These are phyloP conservation scores for Beta corolliflora DNA, from an alignment of 179 eudicot species.

Conservation along the genomic window DNA sequence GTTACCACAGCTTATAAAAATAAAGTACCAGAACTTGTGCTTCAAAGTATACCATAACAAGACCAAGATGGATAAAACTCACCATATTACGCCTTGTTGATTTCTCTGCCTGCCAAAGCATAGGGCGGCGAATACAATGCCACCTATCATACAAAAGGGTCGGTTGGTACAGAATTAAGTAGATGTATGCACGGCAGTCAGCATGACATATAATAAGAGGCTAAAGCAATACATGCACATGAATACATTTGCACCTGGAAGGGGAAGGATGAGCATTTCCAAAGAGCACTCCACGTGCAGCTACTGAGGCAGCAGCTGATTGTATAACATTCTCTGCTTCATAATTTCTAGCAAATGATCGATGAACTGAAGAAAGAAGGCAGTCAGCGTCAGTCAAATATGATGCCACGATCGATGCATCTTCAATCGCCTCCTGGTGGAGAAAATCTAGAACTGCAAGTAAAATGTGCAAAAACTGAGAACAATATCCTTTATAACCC, in stretches of 20 bases:
- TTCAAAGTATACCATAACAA: background rate
- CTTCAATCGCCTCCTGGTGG: conserved; percentile 83
- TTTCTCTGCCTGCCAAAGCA: conserved; percentile 83
- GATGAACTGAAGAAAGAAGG: conserved; percentile 69
- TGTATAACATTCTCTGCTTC: conserved; percentile 76
- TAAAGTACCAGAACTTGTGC: background rate
- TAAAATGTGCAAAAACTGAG: background rate
- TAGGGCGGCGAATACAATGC: conserved; percentile 93
- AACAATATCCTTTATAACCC: background rate
- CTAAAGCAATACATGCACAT: conserved; percentile 2
- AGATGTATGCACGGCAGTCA: background rate
- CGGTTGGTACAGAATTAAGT: background rate
- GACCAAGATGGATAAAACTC: conserved; percentile 16
- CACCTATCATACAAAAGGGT: conserved; percentile 50
- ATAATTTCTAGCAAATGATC: conserved; percentile 48
- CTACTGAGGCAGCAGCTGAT: conserved; percentile 94
- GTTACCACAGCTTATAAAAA: background rate
- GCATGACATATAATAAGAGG: background rate
- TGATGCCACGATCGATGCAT: conserved; percentile 69
- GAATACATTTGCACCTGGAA: conserved; percentile 57
- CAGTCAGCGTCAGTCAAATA: conserved; percentile 89
- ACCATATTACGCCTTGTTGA: conserved; percentile 74
- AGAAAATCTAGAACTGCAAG: conserved; percentile 85
- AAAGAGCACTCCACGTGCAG: conserved; percentile 89
- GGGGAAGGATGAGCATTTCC: conserved; percentile 81